Evolutionary conservation across 768 basidiomycete species (phyloP), one percentile per base, ranked within the genome.

Genomic region (Rhodotorula diobovata): DNA sequence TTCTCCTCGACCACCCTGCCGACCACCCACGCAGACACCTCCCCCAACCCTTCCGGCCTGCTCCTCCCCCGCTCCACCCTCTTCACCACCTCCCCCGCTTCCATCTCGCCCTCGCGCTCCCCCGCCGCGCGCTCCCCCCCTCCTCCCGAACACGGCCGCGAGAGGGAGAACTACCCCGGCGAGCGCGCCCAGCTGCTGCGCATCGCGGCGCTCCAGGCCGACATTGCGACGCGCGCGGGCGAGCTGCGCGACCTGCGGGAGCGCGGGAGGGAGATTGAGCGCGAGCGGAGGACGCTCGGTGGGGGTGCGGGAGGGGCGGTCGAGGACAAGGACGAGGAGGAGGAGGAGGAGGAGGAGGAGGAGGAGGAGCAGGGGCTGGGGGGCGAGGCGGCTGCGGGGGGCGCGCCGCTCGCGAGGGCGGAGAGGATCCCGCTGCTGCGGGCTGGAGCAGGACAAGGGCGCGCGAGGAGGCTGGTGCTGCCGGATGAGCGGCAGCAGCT

Each of bases 101-200:
- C 63, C 1, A 10, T 66, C 28, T 66, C 63, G 12, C 20, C 37
- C 51, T 32, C 45, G 1, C 54, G 35, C 9, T 39, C 39, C 28
- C 62, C 63, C 20, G 12, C 37, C 57, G 25, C 45, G 4, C 46
- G 35, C 41, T 3, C 41, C 41, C 14, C 41, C 41, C 18, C 41
- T 12, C 41, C 14, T 7, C 41, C 10, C 55, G 46, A 43, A 21
- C 63, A 50, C 18, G 37, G 20, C 35, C 0, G 11, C 25, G 60
- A 10, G 61, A 58, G 34, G 18, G 65, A 71, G 50, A 63, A 53
- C 61, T 71, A 71, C 50, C 65, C 70, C 2, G 70, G 70, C 51
- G 70, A 71, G 30, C 51, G 61, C 35, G 63, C 61, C 18, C 70
- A 71, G 48, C 61, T 71, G 25, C 32, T 46, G 10, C 64, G 70